These are phyloP conservation scores for Pholiota conissans DNA, from an alignment of 768 basidiomycete species.

Conservation along the genomic window DNA sequence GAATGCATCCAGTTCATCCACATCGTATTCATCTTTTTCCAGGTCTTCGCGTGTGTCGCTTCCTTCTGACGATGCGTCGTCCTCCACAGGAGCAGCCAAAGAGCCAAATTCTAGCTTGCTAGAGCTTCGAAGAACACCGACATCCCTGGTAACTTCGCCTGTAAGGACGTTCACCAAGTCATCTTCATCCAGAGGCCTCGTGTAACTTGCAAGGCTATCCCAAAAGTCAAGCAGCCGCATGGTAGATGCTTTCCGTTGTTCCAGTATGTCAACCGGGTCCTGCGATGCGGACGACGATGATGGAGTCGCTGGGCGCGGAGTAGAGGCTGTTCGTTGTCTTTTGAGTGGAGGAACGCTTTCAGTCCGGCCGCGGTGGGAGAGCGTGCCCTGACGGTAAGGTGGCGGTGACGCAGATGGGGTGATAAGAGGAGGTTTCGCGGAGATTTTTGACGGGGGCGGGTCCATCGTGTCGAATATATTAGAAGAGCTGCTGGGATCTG, in stretches of 20 bases:
- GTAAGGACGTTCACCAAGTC: slow-evolving; percentile 74
- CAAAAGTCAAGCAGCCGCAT: slow-evolving; percentile 62
- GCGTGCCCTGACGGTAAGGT: slow-evolving; percentile 16
- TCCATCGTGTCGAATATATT: slow-evolving; percentile 9
- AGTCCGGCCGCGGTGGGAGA: slow-evolving; percentile 14
- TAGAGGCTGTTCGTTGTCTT: slow-evolving; percentile 46
- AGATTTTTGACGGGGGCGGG: slow-evolving; percentile 5
- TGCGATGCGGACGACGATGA: slow-evolving; percentile 35
- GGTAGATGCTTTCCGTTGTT: slow-evolving; percentile 56
- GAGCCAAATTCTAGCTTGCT: slow-evolving; percentile 51
- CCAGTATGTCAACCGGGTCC: slow-evolving; percentile 42
- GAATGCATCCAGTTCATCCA: slow-evolving; percentile 62
- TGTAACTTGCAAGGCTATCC: slow-evolving; percentile 69
- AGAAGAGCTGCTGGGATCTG: no score
- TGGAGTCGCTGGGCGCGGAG: slow-evolving; percentile 34
- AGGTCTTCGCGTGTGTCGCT: slow-evolving; percentile 50
- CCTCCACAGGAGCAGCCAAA: slow-evolving; percentile 40
- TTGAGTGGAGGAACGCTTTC: slow-evolving; percentile 44
- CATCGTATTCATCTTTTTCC: slow-evolving; percentile 55
- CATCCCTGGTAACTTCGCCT: slow-evolving; percentile 63
- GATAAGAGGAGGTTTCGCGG: slow-evolving; percentile 33
- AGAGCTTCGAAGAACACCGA: slow-evolving; percentile 58
- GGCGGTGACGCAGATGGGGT: slow-evolving; percentile 59
- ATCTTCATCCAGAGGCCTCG: slow-evolving; percentile 69
- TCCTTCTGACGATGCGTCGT: slow-evolving; percentile 36